Base-by-base conservation (phyloP, 495 filamentous ascomycete species). In the Cercophora samala region DNA sequence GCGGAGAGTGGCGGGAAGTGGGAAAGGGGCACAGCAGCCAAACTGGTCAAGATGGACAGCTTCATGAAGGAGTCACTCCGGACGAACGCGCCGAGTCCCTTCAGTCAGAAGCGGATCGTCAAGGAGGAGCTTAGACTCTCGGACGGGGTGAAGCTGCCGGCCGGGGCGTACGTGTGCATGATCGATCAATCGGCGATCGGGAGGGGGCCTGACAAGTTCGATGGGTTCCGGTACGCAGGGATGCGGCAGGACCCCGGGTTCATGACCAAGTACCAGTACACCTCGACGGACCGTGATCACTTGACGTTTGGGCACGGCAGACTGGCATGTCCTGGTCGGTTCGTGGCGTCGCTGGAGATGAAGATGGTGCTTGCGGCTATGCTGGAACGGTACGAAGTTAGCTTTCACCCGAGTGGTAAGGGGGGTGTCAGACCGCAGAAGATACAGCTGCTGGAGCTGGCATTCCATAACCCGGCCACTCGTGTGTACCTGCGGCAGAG, bases 31-130 rank as follows among this genome's bases (percentile, higher is more conserved):
- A 80, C 79, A 5, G 52, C 85, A 22, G 74, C 77, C 23, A 85
- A 85, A 69, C 69, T 87, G 64, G 81, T 79, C 70, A 69, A 83
- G 60, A 77, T 87, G 80, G 83, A 85, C 61, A 81, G 78, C 73
- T 77, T 83, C 26, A 55, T 84, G 66, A 83, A 80, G 64, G 82
- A 84, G 65, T 74, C 71, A 21, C 76, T 78, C 59, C 63, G 82
- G 24, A 19, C 79, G 18, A 73, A 75, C 4, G 79, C 81, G 0
- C 72, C 76, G 55, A 64, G 65, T 52, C 25, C 70, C n/a, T 13
- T 15, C 23, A 58, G 23, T 5, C 23, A 18, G 52, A 18, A 18
- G 1, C 19, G 52, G 15, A 18, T 18, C 52, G 17, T 54, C 52
- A 18, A 18, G 18, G 18, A 58, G 23, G 19, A 22, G 56, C n/a